phyloP scores from a whole-genome alignment of 2,329 filamentous ascomycete genomes.

The Botrytis hyacinthi region DNA sequence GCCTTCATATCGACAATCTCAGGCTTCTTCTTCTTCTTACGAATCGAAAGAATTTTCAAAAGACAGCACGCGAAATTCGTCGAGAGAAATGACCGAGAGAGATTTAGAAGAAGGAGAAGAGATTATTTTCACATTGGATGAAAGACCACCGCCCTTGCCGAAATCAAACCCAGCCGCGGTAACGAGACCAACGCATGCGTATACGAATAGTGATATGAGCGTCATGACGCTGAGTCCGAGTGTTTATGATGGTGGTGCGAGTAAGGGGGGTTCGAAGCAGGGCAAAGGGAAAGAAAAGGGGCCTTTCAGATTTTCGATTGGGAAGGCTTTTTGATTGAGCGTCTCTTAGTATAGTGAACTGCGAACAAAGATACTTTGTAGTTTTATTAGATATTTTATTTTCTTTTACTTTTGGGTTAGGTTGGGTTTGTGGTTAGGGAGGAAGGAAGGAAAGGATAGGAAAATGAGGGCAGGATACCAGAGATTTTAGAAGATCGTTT shows the following conservation, averaged over 20 bases:
- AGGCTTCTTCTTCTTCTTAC: background rate
- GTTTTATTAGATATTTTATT: background rate
- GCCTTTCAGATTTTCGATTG: background rate
- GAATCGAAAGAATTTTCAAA: background rate
- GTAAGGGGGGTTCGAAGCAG: background rate
- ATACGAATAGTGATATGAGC: background rate
- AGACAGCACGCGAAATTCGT: background rate
- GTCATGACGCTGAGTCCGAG: slow-evolving; percentile 12
- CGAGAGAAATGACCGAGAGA: background rate
- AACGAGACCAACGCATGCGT: background rate
- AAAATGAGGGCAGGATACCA: background rate
- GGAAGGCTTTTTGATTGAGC: slow-evolving; percentile 17
- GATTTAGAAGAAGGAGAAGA: slow-evolving; percentile 1
- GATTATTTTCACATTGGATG: background rate
- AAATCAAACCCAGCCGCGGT: background rate
- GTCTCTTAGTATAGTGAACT: background rate
- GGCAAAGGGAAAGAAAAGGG: background rate
- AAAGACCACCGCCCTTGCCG: background rate
- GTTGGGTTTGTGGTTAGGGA: background rate
- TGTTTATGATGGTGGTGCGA: slow-evolving; percentile 6
- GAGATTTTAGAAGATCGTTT: background rate
- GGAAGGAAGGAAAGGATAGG: background rate
- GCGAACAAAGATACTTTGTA: background rate
- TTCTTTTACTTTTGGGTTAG: background rate
- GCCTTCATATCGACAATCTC: background rate